Evolutionary conservation across 2,329 filamentous ascomycete species (phyloP), one percentile per base, ranked within the genome.

Genomic region (Pseudocercospora crystallina): DNA sequence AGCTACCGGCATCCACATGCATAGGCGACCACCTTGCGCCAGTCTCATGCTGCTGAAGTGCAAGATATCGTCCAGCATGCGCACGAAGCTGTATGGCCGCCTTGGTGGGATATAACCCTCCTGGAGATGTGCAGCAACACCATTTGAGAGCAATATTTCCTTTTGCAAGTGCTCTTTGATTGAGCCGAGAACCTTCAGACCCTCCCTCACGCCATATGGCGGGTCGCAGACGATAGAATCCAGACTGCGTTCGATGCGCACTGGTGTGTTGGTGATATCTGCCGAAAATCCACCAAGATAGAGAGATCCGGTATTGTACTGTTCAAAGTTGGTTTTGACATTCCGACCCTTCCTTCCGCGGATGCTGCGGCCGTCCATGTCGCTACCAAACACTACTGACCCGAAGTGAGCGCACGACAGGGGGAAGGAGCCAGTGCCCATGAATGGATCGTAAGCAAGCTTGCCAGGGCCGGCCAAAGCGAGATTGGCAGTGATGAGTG

Each of bases 1-100:
- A 26, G 90, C 86, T 0, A 90, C 95, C 0, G 94, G 94, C 89
- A 97, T 95, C 94, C 94, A 99, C 76, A 99, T 95, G 7, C 87
- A 89, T 8, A 99, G 69, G 26, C 94, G 79, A 0, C 90, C 94
- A 56, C 83, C 73, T 45, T 89, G 84, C 7, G 96, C 88, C 1
- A 99, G 77, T 1, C 85, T 89, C 10, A 81, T 76, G 1, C 84
- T 80, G 5, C 90, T 85, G 65, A 99, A 97, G 14, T 84, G 80
- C 5, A 97, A 79, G 45, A 99, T 90, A 67, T 97, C 90, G 63
- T 90, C 85, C 14, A 96, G 79, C 83, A 99, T 90, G 5, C 89
- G 86, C 34, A 87, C 77, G 68, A 99, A 97, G 61, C 89, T 89
- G 70, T 99, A 99, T 0, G 91, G 90, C 63, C 85, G 86, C 69